Evolutionary conservation across 768 basidiomycete species (phyloP).

Genomic region (Thelephora ganbajun): DNA sequence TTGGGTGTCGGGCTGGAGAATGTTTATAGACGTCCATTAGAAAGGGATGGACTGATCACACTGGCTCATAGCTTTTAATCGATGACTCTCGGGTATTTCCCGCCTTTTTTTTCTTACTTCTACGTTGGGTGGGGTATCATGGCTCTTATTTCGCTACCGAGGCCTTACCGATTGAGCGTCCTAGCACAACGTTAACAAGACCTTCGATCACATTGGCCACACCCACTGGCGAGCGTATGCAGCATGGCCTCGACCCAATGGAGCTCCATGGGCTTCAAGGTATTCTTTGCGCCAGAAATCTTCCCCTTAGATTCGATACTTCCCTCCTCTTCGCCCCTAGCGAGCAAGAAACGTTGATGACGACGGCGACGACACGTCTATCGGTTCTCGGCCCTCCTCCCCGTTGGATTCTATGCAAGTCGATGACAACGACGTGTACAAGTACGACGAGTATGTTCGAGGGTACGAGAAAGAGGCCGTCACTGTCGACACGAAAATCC

Average conservation of each 20-base stretch:
- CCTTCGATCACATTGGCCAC: no score
- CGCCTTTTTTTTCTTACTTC: no score
- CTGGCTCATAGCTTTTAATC: no score
- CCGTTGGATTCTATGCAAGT: slow-evolving; percentile 43
- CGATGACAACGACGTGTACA: slow-evolving; percentile 57
- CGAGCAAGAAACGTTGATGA: slow-evolving; percentile 23
- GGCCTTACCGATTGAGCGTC: no score
- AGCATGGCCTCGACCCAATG: slow-evolving; percentile 8
- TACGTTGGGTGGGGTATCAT: no score
- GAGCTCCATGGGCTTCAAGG: slow-evolving; percentile 32
- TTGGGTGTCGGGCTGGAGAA: no score
- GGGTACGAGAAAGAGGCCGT: slow-evolving; percentile 46
- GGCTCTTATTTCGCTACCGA: no score
- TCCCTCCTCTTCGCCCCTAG: slow-evolving; percentile 30
- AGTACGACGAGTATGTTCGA: slow-evolving; percentile 53
- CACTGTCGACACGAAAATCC: slow-evolving; percentile 73
- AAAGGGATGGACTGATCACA: no score
- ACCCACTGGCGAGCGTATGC: no score
- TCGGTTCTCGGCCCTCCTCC: slow-evolving; percentile 70
- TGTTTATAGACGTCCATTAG: no score
- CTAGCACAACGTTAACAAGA: no score
- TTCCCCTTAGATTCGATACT: slow-evolving; percentile 26
- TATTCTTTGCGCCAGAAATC: slow-evolving; percentile 38
- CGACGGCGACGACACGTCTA: slow-evolving; percentile 29
- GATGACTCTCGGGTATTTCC: no score